Percentiles rank a stretch among this genome's conserved stretches.
Conservation (phyloP, 805 yeast species). For the Sugiyamaella americana region DNA sequence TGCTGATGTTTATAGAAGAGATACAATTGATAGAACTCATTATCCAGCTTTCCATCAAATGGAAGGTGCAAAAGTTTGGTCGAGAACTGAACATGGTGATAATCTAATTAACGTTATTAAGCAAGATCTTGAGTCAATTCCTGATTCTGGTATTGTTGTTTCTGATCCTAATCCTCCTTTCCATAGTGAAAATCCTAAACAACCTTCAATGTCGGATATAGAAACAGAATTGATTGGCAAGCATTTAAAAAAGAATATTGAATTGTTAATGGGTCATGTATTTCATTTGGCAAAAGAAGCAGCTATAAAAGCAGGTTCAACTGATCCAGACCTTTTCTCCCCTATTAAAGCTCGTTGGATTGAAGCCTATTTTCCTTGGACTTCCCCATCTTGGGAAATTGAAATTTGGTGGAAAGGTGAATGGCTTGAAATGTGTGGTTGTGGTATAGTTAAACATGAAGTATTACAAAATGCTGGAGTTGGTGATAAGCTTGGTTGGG, state of each 20-base stretch:
- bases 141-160: slow-evolving; percentile 62
- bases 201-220: slow-evolving; percentile 59
- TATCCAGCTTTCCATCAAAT: slow-evolving; percentile 97
- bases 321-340: slow-evolving; percentile 54
- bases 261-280: slow-evolving; percentile 73
- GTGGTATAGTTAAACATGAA: slow-evolving; percentile 80
- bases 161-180: slow-evolving; percentile 63
- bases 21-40: slow-evolving; percentile 91
- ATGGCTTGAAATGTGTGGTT: slow-evolving; percentile 96
- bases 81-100: slow-evolving; percentile 37
- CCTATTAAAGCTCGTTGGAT: slow-evolving; percentile 91
- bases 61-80: slow-evolving; percentile 94
- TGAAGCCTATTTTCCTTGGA: slow-evolving; percentile 96
- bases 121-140: slow-evolving; percentile 57
- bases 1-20: slow-evolving; percentile 94
- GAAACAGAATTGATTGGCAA: slow-evolving; percentile 65
- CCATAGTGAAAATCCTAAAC: slow-evolving; percentile 69
- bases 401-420: slow-evolving; percentile 99
- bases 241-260: slow-evolving; percentile 83
- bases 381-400: slow-evolving; percentile 96
- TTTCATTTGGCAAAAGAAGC: slow-evolving; percentile 65
- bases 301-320: slow-evolving; percentile 54
- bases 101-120: slow-evolving; percentile 42
- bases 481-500: slow-evolving; percentile 76
- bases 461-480: slow-evolving; percentile 71